Evolutionary conservation across 352 stramenopile species (phyloP), one percentile per base, ranked within the genome.

Genomic region (Phytophthora podocarpi): DNA sequence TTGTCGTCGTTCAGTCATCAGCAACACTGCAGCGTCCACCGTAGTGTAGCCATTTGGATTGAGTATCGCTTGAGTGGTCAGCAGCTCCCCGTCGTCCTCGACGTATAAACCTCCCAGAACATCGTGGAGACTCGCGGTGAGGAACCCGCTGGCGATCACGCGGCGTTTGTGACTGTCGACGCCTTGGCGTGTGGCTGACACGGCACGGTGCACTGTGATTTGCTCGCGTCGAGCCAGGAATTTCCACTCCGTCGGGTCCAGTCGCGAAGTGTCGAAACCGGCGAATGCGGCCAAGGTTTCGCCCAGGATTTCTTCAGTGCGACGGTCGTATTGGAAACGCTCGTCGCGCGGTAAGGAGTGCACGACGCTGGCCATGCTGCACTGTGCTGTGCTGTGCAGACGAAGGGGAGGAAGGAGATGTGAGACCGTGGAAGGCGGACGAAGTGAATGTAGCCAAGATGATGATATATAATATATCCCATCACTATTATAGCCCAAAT

Each of bases 241-340:
- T 15, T 59, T 51, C 74, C 72, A 89, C 23, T 80, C 49, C 1
- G n/a, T 20, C 13, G 51, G 48, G 26, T 76, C 66, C 30, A 81
- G 34, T 9, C 51, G 63, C 0, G 49, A 49, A 31, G 61, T 74
- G 56, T 88, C 74, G 68, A 77, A 83, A 9, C 39, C 50, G 13
- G 67, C 59, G 46, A 86, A 69, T 13, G 64, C 72, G 11, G 64
- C 74, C 34, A 87, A 57, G 21, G 74, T 68, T 35, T 89, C 80
- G 46, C 75, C 71, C 39, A 88, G 64, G 15, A 80, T 41, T 34
- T 56, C 58, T 41, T 88, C 74, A 36, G 76, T 85, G 23, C 68
- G 64, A 36, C 70, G 64, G 37, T 89, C 76, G 21, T 48, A 78
- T 31, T 52, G 48, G 32, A 70, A 46, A 13, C 76, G 76, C 65